Percentiles rank a stretch among this genome's conserved stretches.
These are phyloP conservation scores for Agastache rugosa DNA, from an alignment of 257 asterid species.

Conservation along the genomic window DNA sequence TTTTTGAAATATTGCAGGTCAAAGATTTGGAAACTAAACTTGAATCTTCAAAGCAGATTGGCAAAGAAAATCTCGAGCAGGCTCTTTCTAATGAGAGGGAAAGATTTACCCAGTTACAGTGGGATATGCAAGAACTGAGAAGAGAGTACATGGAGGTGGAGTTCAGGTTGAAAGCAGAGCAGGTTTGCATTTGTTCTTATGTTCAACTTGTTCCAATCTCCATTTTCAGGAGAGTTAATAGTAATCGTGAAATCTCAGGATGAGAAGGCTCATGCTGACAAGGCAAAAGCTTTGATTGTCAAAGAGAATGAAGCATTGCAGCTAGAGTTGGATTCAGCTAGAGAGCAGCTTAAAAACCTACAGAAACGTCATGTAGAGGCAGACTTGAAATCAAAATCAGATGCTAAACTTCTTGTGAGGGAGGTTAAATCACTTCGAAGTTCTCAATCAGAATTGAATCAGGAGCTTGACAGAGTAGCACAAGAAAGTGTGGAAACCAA, in stretches of 20 bases:
- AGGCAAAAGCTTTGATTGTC: slow-evolving; percentile 37
- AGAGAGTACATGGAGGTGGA: slow-evolving; percentile 62
- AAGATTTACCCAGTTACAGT: slow-evolving; percentile 60
- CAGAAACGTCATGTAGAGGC: slow-evolving; percentile 55
- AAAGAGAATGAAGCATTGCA: slow-evolving; percentile 57
- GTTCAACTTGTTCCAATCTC: slow-evolving; percentile 12
- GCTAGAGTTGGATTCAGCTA: slow-evolving; percentile 53
- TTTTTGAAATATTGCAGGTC: slow-evolving; percentile 65
- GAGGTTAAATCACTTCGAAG: slow-evolving; percentile 70
- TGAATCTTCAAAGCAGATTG: slow-evolving; percentile 50
- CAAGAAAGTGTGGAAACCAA: slow-evolving; percentile 54
- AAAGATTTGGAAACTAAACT: slow-evolving; percentile 66
- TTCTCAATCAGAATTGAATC: slow-evolving; percentile 59
- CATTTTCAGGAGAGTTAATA: slow-evolving; percentile 23
- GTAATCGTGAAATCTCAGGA: slow-evolving; percentile 45
- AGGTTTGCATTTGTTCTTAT: slow-evolving; percentile 49
- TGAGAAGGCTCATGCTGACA: slow-evolving; percentile 47
- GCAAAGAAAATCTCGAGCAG: slow-evolving; percentile 67
- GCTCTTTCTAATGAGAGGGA: slow-evolving; percentile 58
- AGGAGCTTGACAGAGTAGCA: slow-evolving; percentile 57
- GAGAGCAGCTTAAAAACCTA: slow-evolving; percentile 55
- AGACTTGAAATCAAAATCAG: slow-evolving; percentile 56
- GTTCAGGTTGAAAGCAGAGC: slow-evolving; percentile 52
- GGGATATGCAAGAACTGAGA: slow-evolving; percentile 77
- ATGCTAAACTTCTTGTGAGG: slow-evolving; percentile 56